Base-by-base conservation (phyloP, 768 basidiomycete genomes). In the Tulasnella calospora region DNA sequence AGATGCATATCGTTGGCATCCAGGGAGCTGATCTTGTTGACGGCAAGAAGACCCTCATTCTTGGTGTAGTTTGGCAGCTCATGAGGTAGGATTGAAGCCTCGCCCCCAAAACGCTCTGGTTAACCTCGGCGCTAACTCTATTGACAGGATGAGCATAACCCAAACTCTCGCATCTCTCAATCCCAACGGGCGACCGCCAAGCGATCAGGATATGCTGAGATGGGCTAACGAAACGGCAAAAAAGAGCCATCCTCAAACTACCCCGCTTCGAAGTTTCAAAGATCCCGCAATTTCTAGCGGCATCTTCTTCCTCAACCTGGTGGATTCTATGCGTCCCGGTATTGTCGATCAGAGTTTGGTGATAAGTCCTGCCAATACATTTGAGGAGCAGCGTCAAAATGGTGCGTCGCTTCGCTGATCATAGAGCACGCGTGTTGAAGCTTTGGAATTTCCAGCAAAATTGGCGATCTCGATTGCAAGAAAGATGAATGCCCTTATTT, bases 21-120 rank as follows among this genome's bases (percentile, higher is more conserved):
- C 98, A 99, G 83, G 98, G 98, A 17, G 91, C 97, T 1, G 97
- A 99, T 84, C 96, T 99, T 81, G 95, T 96, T 78, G 97, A 99
- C 82, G 95, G 92, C n/a, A 87, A 87, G 73, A 93, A 91, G 85
- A 99, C 96, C 4, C 87, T 99, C 76, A 96, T 98, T 8, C 89
- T 99, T 38, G 98, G 97, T 40, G 89, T 98, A 46, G 96, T 98
- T 0, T 99, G 98, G 98, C 98, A 99, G 83, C 87, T 98, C 75
- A 98, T 98, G 96, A 87, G 94, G 93, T 93, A 71, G 46, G 89
- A 85, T 17, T 41, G 23, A 7, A 23, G 6, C 44, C 6, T 27
- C 3, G 6, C 5, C 35, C 38, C 33, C 5, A 4, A 41, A 23
- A 30, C 21, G 27, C 9, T 38, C 17, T 44, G 46, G 30, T 33